These are phyloP conservation scores for Leccinum boreale DNA, from an alignment of 768 basidiomycete genomes.

Conservation along the genomic window DNA sequence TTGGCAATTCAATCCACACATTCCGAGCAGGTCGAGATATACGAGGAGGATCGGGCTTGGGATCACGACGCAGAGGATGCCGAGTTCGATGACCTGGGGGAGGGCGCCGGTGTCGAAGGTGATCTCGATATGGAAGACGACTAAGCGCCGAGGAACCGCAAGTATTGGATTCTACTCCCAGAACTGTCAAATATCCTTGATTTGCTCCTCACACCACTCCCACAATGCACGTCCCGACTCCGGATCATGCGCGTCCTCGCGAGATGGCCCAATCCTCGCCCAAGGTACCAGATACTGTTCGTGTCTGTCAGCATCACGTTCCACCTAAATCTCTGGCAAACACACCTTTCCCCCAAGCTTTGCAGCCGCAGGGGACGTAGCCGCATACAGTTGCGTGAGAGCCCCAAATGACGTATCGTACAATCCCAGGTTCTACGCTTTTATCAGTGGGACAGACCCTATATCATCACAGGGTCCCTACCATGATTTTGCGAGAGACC, in stretches of 20 bases:
- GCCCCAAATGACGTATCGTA: conserved; percentile 19
- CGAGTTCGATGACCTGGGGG: conserved; percentile 63
- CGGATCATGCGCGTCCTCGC: conserved; percentile 19
- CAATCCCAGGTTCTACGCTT: conserved; percentile 3
- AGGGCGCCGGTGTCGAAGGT: conserved; percentile 64
- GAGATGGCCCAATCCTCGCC: conserved; percentile 29
- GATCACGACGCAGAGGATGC: conserved; percentile 45
- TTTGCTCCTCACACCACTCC: conserved; percentile 37
- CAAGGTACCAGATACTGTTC: conserved; percentile 34
- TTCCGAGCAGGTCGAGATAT: neutral
- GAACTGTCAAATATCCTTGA: conserved; percentile 14
- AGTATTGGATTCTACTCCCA: neutral
- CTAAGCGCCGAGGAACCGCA: conserved; percentile 22
- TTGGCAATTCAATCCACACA: neutral
- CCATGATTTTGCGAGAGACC: conserved; percentile 6
- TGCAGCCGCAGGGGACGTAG: conserved; percentile 23
- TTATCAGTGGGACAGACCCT: neutral
- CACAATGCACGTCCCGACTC: conserved; percentile 28
- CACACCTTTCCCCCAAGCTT: conserved; percentile 27
- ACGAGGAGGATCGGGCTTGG: conserved; percentile 28
- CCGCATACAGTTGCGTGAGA: conserved; percentile 32
- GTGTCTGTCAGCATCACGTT: neutral
- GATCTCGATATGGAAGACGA: conserved; percentile 66
- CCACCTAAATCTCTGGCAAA: neutral
- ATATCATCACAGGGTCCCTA: neutral